Percentiles rank a stretch among this genome's conserved stretches.
phyloP scores from a whole-genome alignment of 140 eudicot species.

The Cichorium intybus region DNA sequence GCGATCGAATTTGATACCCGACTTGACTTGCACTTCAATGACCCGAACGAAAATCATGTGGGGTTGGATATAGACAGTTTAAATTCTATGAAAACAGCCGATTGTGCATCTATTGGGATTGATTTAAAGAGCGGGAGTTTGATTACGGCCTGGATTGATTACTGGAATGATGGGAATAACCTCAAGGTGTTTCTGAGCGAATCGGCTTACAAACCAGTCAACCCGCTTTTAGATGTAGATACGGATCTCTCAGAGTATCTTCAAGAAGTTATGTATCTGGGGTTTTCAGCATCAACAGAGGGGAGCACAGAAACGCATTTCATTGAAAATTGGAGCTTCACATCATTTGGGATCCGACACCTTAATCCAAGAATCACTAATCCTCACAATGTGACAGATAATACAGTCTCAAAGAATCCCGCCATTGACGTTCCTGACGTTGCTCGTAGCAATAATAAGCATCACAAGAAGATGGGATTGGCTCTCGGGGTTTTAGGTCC shows the following conservation, averaged over 20 bases:
- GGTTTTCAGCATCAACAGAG: conserved; percentile 83
- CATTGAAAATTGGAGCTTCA: conserved; percentile 61
- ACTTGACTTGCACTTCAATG: conserved; percentile 60
- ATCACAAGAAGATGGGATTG: conserved; percentile 49
- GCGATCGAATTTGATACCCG: conserved; percentile 85
- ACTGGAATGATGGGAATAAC: conserved; percentile 46
- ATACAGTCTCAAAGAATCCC: conserved; percentile 38
- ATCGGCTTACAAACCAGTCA: conserved; percentile 46
- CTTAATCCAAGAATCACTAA: conserved; percentile 38
- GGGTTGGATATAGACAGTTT: conserved; percentile 81
- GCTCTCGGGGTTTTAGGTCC: conserved; percentile 65
- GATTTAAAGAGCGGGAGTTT: conserved; percentile 58
- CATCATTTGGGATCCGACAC: conserved; percentile 50
- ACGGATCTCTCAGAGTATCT: conserved; percentile 51
- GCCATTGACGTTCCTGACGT: conserved; percentile 29
- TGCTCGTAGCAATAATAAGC: conserved; percentile 14
- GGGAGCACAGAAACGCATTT: conserved; percentile 77
- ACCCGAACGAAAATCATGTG: conserved; percentile 77
- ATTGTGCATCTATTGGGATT: conserved; percentile 36
- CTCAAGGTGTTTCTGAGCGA: conserved; percentile 60
- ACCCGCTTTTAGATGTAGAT: conserved; percentile 49
- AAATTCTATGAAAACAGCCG: conserved; percentile 66
- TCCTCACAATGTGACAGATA: conserved; percentile 73
- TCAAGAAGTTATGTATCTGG: conserved; percentile 55
- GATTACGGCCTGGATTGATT: conserved; percentile 80